phyloP scores from a whole-genome alignment of 129 eudicot genomes.

The Arctium lappa region DNA sequence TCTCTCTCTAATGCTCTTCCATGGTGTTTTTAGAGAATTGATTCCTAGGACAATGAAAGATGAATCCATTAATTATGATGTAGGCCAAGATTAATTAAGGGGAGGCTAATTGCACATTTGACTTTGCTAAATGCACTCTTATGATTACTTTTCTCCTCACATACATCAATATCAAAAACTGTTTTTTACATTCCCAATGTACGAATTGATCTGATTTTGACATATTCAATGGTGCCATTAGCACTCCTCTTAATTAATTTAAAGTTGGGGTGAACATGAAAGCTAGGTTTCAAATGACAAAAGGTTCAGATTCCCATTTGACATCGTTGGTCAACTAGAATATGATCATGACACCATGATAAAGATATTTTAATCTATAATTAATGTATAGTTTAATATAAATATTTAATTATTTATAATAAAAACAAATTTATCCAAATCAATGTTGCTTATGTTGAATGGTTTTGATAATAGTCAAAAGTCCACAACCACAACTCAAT shows the following conservation, averaged over 20 bases:
- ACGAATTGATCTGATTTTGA: too few relatives aligned
- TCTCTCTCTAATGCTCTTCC: background rate
- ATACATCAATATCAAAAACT: too few relatives aligned
- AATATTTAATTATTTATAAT: background rate
- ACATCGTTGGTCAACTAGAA: constrained; percentile 30
- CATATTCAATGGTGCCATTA: too few relatives aligned
- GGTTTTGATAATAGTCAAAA: too few relatives aligned
- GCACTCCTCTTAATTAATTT: background rate
- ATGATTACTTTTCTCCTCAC: too few relatives aligned
- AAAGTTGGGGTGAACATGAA: constrained; percentile 18
- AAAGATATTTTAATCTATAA: background rate
- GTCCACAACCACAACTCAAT: too few relatives aligned
- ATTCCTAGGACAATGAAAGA: constrained; percentile 16
- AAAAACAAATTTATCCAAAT: background rate
- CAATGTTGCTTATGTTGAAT: background rate
- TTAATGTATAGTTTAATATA: background rate
- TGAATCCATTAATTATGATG: background rate
- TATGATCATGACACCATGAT: constrained; percentile 32
- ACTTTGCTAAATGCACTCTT: too few relatives aligned
- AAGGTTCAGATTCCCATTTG: constrained; percentile 17
- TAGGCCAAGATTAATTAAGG: background rate
- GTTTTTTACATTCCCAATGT: too few relatives aligned
- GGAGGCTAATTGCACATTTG: too few relatives aligned
- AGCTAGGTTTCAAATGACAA: constrained; percentile 20
- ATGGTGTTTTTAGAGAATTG: background rate